Percentiles rank a stretch among this genome's conserved stretches.
These are phyloP conservation scores for Passalora sequoiae DNA, from an alignment of 2,329 filamentous ascomycete species.

Conservation along the genomic window DNA sequence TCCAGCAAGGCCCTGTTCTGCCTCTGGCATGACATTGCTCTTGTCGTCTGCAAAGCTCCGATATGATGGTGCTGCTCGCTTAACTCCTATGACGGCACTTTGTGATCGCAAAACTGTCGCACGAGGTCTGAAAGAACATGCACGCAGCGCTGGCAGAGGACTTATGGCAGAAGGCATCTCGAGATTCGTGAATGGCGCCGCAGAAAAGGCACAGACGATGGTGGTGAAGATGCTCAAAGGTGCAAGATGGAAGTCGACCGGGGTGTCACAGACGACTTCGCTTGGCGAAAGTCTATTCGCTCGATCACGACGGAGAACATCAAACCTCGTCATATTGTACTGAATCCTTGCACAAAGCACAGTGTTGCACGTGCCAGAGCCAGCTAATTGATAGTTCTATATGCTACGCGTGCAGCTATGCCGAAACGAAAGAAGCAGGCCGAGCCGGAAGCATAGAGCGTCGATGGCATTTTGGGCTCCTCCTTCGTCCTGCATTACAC, in stretches of 20 bases:
- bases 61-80: constrained; percentile 19
- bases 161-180: constrained; percentile 20
- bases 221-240: background rate
- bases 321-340: too few relatives aligned
- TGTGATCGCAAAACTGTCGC: constrained; percentile 14
- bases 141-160: constrained; percentile 19
- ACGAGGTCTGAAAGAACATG: constrained; percentile 22
- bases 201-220: background rate
- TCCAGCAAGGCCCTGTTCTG: constrained; percentile 34
- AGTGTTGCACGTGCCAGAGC: background rate
- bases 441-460: background rate
- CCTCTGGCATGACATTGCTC: constrained; percentile 28
- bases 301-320: too few relatives aligned
- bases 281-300: background rate
- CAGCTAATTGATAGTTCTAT: too few relatives aligned
- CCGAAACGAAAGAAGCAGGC: background rate
- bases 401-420: too few relatives aligned
- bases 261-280: background rate
- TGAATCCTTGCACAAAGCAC: background rate
- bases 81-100: constrained; percentile 21
- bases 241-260: constrained; percentile 1
- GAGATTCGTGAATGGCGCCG: constrained; percentile 2
- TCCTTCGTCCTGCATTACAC: background rate
- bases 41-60: constrained; percentile 28
- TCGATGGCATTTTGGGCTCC: background rate